phyloP scores from a whole-genome alignment of 176 grass and related monocot genomes.

The Melocanna baccifera region DNA sequence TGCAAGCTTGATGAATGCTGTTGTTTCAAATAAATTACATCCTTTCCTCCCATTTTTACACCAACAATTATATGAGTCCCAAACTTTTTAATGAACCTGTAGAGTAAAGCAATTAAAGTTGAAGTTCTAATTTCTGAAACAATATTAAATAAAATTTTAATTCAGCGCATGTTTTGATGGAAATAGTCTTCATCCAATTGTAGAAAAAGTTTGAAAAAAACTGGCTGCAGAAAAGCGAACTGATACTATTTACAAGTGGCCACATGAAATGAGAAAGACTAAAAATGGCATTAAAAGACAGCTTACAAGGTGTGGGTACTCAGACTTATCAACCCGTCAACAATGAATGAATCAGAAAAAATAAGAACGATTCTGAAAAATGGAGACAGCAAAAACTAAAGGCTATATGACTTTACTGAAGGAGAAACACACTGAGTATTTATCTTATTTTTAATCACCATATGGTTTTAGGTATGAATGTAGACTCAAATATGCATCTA shows the following conservation, averaged over 20 bases:
- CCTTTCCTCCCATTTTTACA: conserved; percentile 96
- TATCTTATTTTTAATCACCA: not conserved
- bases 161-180: not conserved
- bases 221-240: not conserved
- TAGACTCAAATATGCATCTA: conserved; percentile 24
- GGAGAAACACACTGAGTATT: not conserved
- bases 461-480: not conserved
- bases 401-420: not conserved
- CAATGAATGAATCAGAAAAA: not conserved
- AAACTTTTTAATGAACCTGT: conserved; percentile 88
- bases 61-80: conserved; percentile 95
- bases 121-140: not conserved
- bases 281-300: not conserved
- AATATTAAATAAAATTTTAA: not conserved
- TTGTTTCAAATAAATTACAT: conserved; percentile 88
- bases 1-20: conserved; percentile 81
- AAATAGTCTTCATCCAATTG: not conserved
- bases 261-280: not conserved
- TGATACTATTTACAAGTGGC: conserved; percentile 14
- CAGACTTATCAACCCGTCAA: not conserved
- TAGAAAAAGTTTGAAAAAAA: not conserved
- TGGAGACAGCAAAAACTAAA: not conserved
- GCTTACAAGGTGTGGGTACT: not conserved
- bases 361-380: not conserved
- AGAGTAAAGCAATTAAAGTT: conserved; percentile 35